Evolutionary conservation across 345 rosid species (phyloP).

Genomic region (Dipteronia sinensis): DNA sequence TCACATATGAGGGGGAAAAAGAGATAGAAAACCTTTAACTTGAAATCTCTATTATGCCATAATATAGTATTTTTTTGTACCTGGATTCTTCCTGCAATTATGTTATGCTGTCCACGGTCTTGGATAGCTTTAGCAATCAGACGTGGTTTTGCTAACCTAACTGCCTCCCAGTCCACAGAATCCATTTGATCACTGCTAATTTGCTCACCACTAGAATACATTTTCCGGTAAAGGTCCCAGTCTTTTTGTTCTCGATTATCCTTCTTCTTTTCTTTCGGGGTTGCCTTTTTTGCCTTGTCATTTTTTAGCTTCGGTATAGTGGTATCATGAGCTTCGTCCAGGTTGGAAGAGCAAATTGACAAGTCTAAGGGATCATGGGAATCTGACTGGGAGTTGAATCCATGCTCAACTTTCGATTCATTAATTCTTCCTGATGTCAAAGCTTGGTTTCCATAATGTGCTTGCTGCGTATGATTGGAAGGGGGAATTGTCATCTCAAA

Average conservation of each 20-base stretch:
- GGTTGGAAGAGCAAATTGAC: no score
- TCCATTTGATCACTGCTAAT: slow-evolving; percentile 44
- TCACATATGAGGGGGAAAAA: background rate
- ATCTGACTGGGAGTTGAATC: background rate
- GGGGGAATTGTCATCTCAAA: background rate
- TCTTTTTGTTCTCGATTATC: slow-evolving; percentile 27
- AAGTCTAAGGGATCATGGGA: background rate
- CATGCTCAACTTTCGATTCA: background rate
- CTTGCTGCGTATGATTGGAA: background rate
- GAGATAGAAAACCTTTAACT: background rate
- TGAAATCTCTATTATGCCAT: background rate
- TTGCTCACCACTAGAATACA: slow-evolving; percentile 31
- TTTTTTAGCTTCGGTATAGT: background rate
- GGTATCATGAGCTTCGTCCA: slow-evolving; percentile 1
- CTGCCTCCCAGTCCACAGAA: slow-evolving; percentile 63
- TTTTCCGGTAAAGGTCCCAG: slow-evolving; percentile 49
- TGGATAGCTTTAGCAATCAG: slow-evolving; percentile 38
- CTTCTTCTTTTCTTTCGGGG: slow-evolving; percentile 23
- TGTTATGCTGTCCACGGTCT: slow-evolving; percentile 53
- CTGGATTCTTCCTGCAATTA: slow-evolving; percentile 46
- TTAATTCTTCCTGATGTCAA: background rate
- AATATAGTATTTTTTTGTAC: slow-evolving; percentile 23
- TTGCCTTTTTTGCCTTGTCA: background rate
- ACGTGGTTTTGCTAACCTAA: slow-evolving; percentile 31
- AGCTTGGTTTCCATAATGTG: background rate